These are phyloP conservation scores for Schwanniomyces yamadae DNA, from an alignment of 805 yeast species.

Conservation along the genomic window DNA sequence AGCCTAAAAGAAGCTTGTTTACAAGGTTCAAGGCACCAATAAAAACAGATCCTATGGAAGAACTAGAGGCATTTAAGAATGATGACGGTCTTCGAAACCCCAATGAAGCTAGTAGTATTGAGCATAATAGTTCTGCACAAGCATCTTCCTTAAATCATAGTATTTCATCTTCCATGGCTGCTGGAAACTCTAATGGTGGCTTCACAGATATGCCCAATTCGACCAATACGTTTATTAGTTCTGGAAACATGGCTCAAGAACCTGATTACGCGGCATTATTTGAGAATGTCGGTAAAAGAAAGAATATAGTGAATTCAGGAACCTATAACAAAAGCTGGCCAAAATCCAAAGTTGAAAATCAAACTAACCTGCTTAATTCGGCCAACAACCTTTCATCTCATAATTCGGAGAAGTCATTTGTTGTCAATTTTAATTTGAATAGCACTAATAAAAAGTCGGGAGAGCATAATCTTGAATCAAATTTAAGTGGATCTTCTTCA, in stretches of 20 bases:
- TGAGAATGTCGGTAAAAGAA: conserved; percentile 42
- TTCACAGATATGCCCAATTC: conserved; percentile 13
- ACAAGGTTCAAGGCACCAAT: conserved; percentile 35
- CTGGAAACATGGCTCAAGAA: conserved; percentile 15
- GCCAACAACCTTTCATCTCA: conserved; percentile 10
- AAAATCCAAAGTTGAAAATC: conserved; percentile 20
- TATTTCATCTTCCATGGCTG: not conserved
- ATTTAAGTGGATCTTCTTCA: conserved; percentile 13
- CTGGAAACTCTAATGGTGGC: conserved; percentile 3
- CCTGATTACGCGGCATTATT: conserved; percentile 46
- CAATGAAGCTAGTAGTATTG: conserved; percentile 3
- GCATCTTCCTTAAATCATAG: conserved; percentile 5
- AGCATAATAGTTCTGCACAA: conserved; percentile 5
- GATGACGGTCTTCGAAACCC: conserved; percentile 3
- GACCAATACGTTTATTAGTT: conserved; percentile 3
- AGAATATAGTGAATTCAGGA: conserved; percentile 24
- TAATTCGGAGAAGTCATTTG: conserved; percentile 16
- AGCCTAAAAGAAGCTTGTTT: conserved; percentile 36
- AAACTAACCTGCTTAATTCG: conserved; percentile 6
- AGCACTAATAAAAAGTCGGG: not conserved
- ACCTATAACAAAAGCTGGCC: conserved; percentile 24
- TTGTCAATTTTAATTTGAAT: conserved; percentile 2
- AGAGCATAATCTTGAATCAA: conserved; percentile 6
- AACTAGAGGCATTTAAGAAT: conserved; percentile 2
- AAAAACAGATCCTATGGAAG: conserved; percentile 11